Conservation (phyloP, 2,329 filamentous ascomycete species). For the Apiospora marii region DNA sequence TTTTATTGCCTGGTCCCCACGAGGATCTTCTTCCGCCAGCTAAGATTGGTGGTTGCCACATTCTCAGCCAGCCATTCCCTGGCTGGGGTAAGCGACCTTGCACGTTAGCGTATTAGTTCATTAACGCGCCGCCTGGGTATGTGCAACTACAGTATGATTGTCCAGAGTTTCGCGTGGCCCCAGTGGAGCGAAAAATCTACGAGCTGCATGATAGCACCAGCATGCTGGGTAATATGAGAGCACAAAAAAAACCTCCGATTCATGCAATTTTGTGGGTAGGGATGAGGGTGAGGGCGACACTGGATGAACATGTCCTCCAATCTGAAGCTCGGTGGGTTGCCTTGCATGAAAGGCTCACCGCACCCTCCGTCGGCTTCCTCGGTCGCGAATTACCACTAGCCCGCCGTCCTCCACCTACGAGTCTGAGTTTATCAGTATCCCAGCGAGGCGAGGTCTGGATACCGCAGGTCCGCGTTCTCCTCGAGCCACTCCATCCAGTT, state of each 20-base stretch:
- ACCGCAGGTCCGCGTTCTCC: constrained; percentile 87
- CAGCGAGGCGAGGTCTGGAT: constrained; percentile 71
- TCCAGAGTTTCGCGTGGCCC: not conserved
- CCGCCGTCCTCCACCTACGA: not conserved
- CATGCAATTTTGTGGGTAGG: constrained; percentile 12
- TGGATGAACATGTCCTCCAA: constrained; percentile 11
- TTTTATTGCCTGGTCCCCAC: constrained; percentile 22
- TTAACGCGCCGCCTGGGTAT: not conserved
- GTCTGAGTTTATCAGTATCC: constrained; percentile 8
- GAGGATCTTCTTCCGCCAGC: constrained; percentile 22
- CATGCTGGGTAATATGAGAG: constrained; percentile 13
- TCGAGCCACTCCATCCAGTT: constrained; percentile 92
- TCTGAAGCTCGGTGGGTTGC: not conserved
- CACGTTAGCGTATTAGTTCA: constrained; percentile 9
- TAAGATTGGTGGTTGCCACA: constrained; percentile 3
- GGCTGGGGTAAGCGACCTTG: constrained; percentile 11
- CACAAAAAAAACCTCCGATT: constrained; percentile 17
- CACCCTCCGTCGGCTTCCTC: constrained; percentile 1
- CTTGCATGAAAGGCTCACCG: constrained; percentile 17
- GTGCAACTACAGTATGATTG: not conserved
- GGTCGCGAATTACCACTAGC: not conserved
- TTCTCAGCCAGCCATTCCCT: constrained; percentile 15
- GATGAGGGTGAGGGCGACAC: not conserved
- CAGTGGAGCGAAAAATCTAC: constrained; percentile 14
- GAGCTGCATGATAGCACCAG: constrained; percentile 15